Evolutionary conservation across 345 rosid species (phyloP).

Genomic region (Populus davidiana): DNA sequence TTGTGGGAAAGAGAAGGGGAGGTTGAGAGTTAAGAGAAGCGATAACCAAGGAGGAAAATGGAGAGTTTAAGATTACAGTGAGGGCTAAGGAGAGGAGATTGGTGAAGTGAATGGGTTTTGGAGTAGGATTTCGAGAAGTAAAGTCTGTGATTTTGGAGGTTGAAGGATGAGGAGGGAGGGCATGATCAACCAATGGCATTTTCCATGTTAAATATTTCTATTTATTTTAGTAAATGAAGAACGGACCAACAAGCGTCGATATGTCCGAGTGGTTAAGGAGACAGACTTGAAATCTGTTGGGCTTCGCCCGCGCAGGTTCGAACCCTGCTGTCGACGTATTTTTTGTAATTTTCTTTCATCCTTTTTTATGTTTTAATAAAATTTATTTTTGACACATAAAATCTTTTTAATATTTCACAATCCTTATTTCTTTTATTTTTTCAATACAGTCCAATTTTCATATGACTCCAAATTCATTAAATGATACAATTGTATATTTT

Average conservation of each 20-base stretch:
- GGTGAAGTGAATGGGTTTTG: slow-evolving; percentile 34
- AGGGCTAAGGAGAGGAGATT: slow-evolving; percentile 58
- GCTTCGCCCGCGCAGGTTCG: slow-evolving; percentile 99
- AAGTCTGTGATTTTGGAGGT: slow-evolving; percentile 19
- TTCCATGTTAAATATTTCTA: no score
- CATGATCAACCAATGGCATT: slow-evolving; percentile 21
- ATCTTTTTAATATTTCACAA: no score
- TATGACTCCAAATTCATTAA: no score
- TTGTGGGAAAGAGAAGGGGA: slow-evolving; percentile 47
- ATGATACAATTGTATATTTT: no score
- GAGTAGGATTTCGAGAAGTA: slow-evolving; percentile 3
- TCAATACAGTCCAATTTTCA: no score
- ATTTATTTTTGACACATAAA: neutral
- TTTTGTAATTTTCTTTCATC: neutral
- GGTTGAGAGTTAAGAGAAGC: slow-evolving; percentile 60
- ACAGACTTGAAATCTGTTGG: slow-evolving; percentile 99
- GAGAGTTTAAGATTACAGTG: slow-evolving; percentile 43
- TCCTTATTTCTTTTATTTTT: no score
- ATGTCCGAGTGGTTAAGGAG: slow-evolving; percentile 99
- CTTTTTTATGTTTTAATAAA: neutral
- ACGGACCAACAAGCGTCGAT: neutral
- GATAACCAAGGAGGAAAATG: slow-evolving; percentile 62
- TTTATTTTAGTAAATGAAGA: no score
- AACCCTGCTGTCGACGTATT: slow-evolving; percentile 80
- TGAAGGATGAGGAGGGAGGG: slow-evolving; percentile 25